Evolutionary conservation across 306 rosid species (phyloP), one percentile per base, ranked within the genome.

Genomic region (Adenanthera pavonina): DNA sequence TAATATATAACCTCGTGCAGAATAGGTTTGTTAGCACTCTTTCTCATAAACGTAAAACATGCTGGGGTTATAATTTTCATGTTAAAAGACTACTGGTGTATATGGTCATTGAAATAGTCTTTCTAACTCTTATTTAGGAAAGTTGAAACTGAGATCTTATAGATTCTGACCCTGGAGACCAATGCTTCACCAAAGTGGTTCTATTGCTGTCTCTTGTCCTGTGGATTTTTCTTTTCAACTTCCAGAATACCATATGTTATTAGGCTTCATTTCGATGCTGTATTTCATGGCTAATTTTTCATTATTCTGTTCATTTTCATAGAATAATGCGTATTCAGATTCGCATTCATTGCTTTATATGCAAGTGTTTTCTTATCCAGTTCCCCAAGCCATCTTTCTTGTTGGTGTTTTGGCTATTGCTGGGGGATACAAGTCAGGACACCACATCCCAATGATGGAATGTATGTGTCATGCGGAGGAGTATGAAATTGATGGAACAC

Each of bases 111-210:
- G 11, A 9, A 48, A 14, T 49, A 54, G 4, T 67, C 71, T 43
- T n/a, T 8, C 1, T 75, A 20, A 33, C 61, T 52, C 57, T 61
- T 48, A 35, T 7, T 51, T 36, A n/a, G 75, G 74, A 20, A 69
- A 43, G 15, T 68, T 33, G 49, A 56, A 33, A 53, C 49, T 56
- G 52, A 40, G 64, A 35, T 51, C 34, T 7, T 25, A 36, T 62
- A 48, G 14, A 69, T 69, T 69, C 16, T 70, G 57, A 70, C 16
- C 46, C 6, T 49, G 4, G 17, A 74, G 72, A 40, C 17, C 33
- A n/a, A 48, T 15, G 59, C 74, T 38, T 84, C 74, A 33, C 68
- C 38, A 0, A 46, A 68, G 61, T 64, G 83, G 6, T 69, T 44
- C 66, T 57, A 38, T 38, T 74, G 73, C 15, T 59, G 38, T 69